Evolutionary conservation across 257 asterid genomes (phyloP).

Genomic region (Lycium ferocissimum): DNA sequence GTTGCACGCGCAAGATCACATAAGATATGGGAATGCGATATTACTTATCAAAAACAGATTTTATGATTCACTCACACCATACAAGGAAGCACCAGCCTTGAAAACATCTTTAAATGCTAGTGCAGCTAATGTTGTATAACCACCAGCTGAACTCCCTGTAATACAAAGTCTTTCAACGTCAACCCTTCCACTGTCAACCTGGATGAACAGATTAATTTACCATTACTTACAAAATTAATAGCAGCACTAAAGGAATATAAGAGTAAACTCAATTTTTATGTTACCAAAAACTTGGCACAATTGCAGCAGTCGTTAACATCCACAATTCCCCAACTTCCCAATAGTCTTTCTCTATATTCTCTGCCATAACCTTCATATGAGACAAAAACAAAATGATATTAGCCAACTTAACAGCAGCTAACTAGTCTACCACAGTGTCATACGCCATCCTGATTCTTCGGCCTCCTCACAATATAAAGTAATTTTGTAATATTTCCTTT

Average conservation of each 20-base stretch:
- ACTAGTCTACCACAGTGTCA: not conserved
- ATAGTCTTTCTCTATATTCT: slow-evolving; percentile 84
- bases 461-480: not conserved
- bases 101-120: slow-evolving; percentile 86
- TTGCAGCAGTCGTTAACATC: slow-evolving; percentile 98
- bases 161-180: slow-evolving; percentile 87
- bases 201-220: slow-evolving; percentile 37
- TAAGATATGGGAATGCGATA: not conserved
- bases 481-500: not conserved
- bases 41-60: not conserved
- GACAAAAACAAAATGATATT: not conserved
- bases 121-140: slow-evolving; percentile 94
- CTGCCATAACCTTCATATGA: slow-evolving; percentile 86
- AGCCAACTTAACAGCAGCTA: slow-evolving; percentile 23
- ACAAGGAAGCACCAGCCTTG: slow-evolving; percentile 93
- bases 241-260: slow-evolving; percentile 21
- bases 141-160: slow-evolving; percentile 99
- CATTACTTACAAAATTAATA: slow-evolving; percentile 8
- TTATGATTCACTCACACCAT: slow-evolving; percentile 77
- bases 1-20: not conserved
- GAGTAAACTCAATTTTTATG: not conserved
- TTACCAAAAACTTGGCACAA: slow-evolving; percentile 92
- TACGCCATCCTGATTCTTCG: not conserved
- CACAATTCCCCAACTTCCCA: slow-evolving; percentile 86
- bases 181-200: slow-evolving; percentile 88